These are phyloP conservation scores for Aspergillus floridensis DNA, from an alignment of 2,329 filamentous ascomycete genomes.

Conservation along the genomic window DNA sequence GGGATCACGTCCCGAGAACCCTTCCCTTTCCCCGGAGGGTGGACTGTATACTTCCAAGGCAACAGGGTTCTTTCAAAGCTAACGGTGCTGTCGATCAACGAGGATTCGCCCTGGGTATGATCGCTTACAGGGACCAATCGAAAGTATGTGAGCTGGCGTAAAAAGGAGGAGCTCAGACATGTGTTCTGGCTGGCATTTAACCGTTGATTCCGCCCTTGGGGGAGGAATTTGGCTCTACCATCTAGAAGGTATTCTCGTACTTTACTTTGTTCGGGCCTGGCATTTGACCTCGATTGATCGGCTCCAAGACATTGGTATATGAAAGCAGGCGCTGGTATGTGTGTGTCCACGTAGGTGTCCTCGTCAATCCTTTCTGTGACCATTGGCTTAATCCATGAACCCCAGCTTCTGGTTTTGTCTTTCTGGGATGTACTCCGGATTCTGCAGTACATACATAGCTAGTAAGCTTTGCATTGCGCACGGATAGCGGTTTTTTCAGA, in stretches of 20 bases:
- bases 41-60: not conserved
- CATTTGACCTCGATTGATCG: not conserved
- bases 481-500: constrained; percentile 13
- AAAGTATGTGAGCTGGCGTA: not conserved
- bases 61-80: not conserved
- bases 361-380: not conserved
- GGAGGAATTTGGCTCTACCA: not conserved
- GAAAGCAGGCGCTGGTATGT: not conserved
- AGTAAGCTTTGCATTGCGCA: constrained; percentile 18
- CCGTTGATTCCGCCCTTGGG: not conserved
- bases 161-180: not conserved
- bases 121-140: not conserved
- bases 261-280: not conserved
- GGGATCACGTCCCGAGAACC: not conserved
- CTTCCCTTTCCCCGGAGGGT: not conserved
- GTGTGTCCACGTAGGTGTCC: not conserved
- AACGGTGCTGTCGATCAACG: not conserved
- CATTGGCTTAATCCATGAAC: not conserved
- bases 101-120: not conserved
- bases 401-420: constrained; percentile 10
- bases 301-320: not conserved
- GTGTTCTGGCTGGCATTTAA: not conserved
- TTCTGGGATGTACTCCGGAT: constrained; percentile 3
- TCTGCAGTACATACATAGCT: constrained; percentile 17
- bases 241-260: not conserved